phyloP scores from a whole-genome alignment of 352 stramenopile species.

The Globisporangium abappressorium region DNA sequence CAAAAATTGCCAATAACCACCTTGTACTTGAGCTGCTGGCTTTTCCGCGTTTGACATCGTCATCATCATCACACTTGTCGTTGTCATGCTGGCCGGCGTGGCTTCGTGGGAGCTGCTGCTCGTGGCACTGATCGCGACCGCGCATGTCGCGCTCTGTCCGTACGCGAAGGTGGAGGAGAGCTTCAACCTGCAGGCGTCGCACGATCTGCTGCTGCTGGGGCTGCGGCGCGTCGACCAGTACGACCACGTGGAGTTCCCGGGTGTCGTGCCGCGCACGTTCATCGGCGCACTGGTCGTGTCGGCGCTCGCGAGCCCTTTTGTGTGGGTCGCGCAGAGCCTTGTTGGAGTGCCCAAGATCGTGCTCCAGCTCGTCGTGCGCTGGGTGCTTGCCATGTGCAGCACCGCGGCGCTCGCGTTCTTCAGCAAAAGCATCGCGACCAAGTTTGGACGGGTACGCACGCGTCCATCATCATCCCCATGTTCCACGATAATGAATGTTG shows the following conservation, averaged over 20 bases:
- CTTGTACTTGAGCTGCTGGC: neutral
- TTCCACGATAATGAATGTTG: neutral
- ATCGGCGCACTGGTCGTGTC: conserved; percentile 80
- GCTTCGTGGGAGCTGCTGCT: conserved; percentile 3
- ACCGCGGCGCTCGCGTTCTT: conserved; percentile 57
- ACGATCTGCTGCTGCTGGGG: conserved; percentile 92
- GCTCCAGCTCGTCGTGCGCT: conserved; percentile 62
- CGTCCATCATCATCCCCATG: too few relatives aligned
- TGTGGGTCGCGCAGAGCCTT: conserved; percentile 23
- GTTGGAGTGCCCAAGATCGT: conserved; percentile 39
- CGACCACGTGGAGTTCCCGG: conserved; percentile 97
- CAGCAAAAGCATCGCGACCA: conserved; percentile 48
- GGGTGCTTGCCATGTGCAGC: conserved; percentile 56
- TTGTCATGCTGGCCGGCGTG: neutral
- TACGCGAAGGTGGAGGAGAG: conserved; percentile 96
- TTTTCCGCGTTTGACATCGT: neutral
- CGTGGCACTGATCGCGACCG: conserved; percentile 29
- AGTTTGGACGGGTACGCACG: conserved; percentile 45
- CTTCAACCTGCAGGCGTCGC: conserved; percentile 97
- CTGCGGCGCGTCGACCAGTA: conserved; percentile 58
- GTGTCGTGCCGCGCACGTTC: conserved; percentile 98
- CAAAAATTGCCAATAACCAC: neutral
- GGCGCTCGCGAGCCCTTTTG: conserved; percentile 36
- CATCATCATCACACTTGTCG: neutral
- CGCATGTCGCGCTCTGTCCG: conserved; percentile 56